These are phyloP conservation scores for Jackrogersella minutella DNA, from an alignment of 495 filamentous ascomycete species.

Conservation along the genomic window DNA sequence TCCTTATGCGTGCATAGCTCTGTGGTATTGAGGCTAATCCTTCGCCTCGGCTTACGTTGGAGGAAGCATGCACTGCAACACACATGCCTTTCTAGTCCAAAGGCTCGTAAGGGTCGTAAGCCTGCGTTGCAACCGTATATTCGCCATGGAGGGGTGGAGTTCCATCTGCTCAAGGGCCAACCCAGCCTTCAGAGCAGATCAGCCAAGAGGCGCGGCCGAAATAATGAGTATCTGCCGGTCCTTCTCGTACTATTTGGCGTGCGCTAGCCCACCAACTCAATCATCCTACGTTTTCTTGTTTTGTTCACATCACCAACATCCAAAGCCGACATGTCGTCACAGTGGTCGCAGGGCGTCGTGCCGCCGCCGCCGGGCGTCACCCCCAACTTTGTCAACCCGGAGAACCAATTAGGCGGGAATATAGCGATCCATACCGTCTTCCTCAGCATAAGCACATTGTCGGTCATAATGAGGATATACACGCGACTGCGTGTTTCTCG, in stretches of 20 bases:
- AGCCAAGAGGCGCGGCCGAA: not conserved
- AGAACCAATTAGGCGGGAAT: not conserved
- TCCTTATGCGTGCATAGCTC: not conserved
- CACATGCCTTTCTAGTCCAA: conserved; percentile 1
- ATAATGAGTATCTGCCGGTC: not conserved
- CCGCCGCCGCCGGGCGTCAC: not conserved
- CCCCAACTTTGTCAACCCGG: not conserved
- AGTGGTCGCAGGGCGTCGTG: conserved; percentile 1
- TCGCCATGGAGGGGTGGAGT: conserved; percentile 2
- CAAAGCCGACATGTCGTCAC: not conserved
- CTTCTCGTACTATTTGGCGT: conserved; percentile 2
- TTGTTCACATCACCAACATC: not conserved
- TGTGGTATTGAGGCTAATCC: not conserved
- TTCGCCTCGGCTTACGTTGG: conserved; percentile 7
- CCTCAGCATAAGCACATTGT: not conserved
- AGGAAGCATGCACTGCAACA: conserved; percentile 7
- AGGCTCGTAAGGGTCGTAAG: not conserved
- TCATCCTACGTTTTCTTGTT: not conserved
- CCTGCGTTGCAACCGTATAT: not conserved
- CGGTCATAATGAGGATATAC: conserved; percentile 2
- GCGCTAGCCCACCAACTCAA: not conserved
- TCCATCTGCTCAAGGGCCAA: not conserved
- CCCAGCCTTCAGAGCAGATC: not conserved
- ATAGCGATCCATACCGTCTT: conserved; percentile 1
- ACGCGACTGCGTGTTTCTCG: not conserved